Evolutionary conservation across 345 rosid genomes (phyloP).

Genomic region (Salix purpurea): DNA sequence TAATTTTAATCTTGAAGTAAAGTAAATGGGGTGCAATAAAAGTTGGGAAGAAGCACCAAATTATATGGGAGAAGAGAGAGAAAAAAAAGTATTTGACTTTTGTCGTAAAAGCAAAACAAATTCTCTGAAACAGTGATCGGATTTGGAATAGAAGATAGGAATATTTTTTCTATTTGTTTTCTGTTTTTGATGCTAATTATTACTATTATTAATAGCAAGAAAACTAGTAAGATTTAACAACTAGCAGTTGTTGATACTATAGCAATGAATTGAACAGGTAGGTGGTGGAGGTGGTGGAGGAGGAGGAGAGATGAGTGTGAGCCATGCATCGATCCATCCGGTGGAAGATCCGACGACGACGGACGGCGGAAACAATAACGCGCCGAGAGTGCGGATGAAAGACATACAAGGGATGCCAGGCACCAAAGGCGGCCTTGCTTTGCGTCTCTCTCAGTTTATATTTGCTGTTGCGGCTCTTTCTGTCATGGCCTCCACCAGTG

Average conservation of each 20-base stretch:
- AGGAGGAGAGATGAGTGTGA: slow-evolving; percentile 66
- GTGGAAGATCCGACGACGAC: slow-evolving; percentile 61
- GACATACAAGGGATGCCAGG: slow-evolving; percentile 72
- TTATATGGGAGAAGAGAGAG: too few species aligned
- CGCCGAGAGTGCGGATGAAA: slow-evolving; percentile 61
- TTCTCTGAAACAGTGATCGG: not conserved
- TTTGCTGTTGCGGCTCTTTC: slow-evolving; percentile 55
- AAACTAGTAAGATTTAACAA: too few species aligned
- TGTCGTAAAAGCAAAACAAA: not conserved
- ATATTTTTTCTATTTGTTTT: not conserved
- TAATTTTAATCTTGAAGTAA: too few species aligned
- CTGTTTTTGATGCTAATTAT: not conserved
- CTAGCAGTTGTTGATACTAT: not conserved
- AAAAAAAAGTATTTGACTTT: not conserved
- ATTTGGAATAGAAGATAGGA: not conserved
- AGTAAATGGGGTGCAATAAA: too few species aligned
- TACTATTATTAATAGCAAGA: not conserved
- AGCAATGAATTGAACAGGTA: slow-evolving; percentile 32
- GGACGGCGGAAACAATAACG: slow-evolving; percentile 38
- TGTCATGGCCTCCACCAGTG: slow-evolving; percentile 67
- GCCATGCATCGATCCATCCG: slow-evolving; percentile 78
- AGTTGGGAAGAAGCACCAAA: too few species aligned
- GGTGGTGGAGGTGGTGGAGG: not conserved
- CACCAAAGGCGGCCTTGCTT: slow-evolving; percentile 54
- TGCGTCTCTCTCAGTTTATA: slow-evolving; percentile 57